Base-by-base conservation (phyloP, 2,329 filamentous ascomycete genomes). In the Spiromastix sp. region DNA sequence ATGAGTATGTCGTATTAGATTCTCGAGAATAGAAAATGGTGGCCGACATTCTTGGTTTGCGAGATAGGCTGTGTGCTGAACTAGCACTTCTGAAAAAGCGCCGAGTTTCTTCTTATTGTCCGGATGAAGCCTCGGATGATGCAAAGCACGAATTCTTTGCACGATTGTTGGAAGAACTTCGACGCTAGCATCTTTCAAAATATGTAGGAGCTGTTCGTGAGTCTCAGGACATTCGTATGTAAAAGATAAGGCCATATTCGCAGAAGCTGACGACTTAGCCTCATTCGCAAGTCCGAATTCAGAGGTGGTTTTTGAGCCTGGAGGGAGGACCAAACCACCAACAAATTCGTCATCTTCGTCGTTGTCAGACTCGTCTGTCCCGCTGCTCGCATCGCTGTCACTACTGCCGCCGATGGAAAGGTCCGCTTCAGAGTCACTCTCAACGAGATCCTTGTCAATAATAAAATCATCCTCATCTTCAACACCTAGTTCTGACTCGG, bases 381-480 rank as follows among this genome's bases (percentile, higher is more conserved):
- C n/a, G n/a, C n/a, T n/a, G n/a, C n/a, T n/a, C n/a, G n/a, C n/a
- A n/a, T n/a, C n/a, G n/a, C n/a, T n/a, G n/a, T n/a, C n/a, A n/a
- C n/a, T n/a, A n/a, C n/a, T n/a, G n/a, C n/a, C n/a, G n/a, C n/a
- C n/a, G n/a, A n/a, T n/a, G n/a, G n/a, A 59, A 5, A 60, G 48
- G 19, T 62, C 64, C 20, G 52, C 56, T 31, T 64, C 57, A n/a
- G 84, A 89, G 24, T 78, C 83, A 46, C 79, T 87, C 9, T 86
- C 86, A 21, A 95, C 72, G 11, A 96, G 70, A 51, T 93, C 81
- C 42, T 91, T 84, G 40, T 96, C 89, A 42, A 95, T 78, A 17
- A 89, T 56, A 49, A 96, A 96, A 48, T 95, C 85, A 48, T 96
- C 89, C 54, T 96, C 89, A 47, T 95, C 89, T 45, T 94, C 86